Conservation (phyloP, 1,284 basidiomycete species). For the Melanopsichium pennsylvanicum region DNA sequence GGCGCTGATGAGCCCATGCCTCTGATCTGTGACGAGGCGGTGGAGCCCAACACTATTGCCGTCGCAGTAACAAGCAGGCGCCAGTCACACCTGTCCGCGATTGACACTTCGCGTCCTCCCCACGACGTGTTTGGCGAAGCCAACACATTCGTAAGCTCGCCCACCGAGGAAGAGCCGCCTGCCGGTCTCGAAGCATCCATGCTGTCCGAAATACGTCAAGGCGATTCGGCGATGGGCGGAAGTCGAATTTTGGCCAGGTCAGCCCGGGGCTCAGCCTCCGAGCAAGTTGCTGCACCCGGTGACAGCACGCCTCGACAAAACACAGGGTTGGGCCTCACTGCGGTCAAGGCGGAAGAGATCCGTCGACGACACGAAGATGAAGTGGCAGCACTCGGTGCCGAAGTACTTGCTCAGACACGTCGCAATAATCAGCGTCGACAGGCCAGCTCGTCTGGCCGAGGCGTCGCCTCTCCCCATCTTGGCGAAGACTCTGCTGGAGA, state of each 20-base stretch:
- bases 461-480: conserved; percentile 1
- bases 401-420: conserved; percentile 52
- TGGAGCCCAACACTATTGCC: neutral
- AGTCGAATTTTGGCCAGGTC: conserved; percentile 17
- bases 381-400: conserved; percentile 59
- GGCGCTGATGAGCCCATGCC: conserved; percentile 26
- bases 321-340: conserved; percentile 39
- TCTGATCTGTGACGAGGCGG: neutral
- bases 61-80: neutral
- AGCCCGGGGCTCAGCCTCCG: conserved; percentile 6
- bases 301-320: conserved; percentile 38
- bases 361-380: conserved; percentile 60
- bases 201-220: conserved; percentile 12
- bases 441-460: conserved; percentile 15
- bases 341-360: conserved; percentile 52
- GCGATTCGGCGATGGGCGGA: conserved; percentile 7
- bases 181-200: conserved; percentile 16
- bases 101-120: conserved; percentile 12
- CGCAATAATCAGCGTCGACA: conserved; percentile 45
- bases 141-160: conserved; percentile 11
- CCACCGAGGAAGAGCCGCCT: conserved; percentile 8
- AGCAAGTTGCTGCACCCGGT: conserved; percentile 4
- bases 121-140: neutral
- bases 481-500: conserved; percentile 20
- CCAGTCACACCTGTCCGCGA: conserved; percentile 5